Percentiles rank a stretch among this genome's conserved stretches.
Evolutionary conservation across 2,329 filamentous ascomycete genomes (phyloP).

Genomic region (Fusarium avenaceum): DNA sequence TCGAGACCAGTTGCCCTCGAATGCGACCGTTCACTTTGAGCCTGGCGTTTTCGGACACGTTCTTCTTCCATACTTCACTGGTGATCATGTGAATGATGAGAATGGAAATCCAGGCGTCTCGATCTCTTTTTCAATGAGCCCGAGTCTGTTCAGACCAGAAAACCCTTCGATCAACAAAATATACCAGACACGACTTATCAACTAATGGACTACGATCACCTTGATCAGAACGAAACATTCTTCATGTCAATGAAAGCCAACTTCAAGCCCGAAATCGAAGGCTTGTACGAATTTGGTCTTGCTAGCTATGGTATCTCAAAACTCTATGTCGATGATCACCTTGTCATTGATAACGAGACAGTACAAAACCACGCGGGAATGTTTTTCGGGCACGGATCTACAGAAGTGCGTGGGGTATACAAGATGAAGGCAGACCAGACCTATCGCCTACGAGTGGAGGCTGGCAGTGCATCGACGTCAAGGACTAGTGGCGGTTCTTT

Average conservation of each 20-base stretch:
- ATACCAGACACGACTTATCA: conserved; percentile 47
- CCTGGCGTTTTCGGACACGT: conserved; percentile 31
- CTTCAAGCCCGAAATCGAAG: conserved; percentile 32
- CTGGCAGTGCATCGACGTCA: conserved; percentile 26
- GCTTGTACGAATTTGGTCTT: conserved; percentile 52
- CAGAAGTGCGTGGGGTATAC: conserved; percentile 47
- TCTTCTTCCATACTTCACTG: conserved; percentile 19
- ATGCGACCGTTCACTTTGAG: conserved; percentile 11
- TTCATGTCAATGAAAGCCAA: conserved; percentile 44
- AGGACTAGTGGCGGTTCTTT: conserved; percentile 20
- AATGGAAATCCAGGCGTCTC: conserved; percentile 13
- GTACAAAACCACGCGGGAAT: conserved; percentile 51
- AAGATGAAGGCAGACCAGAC: conserved; percentile 9
- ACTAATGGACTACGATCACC: conserved; percentile 48
- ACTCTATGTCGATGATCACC: conserved; percentile 52
- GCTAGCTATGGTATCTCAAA: conserved; percentile 51
- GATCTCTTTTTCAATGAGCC: conserved; percentile 25
- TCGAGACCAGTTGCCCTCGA: conserved; percentile 9
- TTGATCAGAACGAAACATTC: conserved; percentile 32
- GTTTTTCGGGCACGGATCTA: conserved; percentile 54
- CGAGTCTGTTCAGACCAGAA: conserved; percentile 11
- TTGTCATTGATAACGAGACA: conserved; percentile 52
- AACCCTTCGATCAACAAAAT: conserved; percentile 38
- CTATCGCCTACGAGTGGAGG: conserved; percentile 31
- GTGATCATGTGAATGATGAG: conserved; percentile 9